Evolutionary conservation across 352 stramenopile genomes (phyloP), one percentile per base, ranked within the genome.

Genomic region (Globisporangium okanoganense): DNA sequence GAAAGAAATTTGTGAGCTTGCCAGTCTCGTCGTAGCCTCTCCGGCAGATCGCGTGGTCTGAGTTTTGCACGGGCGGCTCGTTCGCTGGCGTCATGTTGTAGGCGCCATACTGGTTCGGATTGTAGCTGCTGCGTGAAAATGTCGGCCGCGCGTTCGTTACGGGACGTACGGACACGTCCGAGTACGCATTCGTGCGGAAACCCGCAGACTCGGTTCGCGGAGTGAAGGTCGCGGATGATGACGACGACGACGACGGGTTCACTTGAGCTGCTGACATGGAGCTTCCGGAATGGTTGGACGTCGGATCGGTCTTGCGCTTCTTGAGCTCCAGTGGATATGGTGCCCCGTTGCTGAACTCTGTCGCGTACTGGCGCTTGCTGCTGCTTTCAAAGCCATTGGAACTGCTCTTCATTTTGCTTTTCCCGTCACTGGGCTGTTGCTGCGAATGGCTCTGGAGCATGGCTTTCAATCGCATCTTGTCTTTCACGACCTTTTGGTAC

Each of bases 401-500:
- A 16, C 62, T 41, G 22, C 47, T 47, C 9, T 66, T 58, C 45
- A 56, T 41, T 52, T 86, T 84, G 36, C 25, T 56, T 45, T 81
- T 87, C 5, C 40, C 61, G 40, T 43, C 51, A 24, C 53, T 50
- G 48, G 14, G 63, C 53, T 58, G 70, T 56, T 47, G 49, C 54
- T 78, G 69, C 10, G 66, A 14, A 31, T 35, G 40, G 49, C 60
- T 79, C 66, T 78, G 70, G 16, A 92, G 65, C 73, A 90, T 83
- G 12, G 80, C 69, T 66, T 90, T 90, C 41, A 93, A 72, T 16
- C 75, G 77, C 50, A 62, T 69, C 56, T 93, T 93, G 47, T 93
- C 83, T 55, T 88, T 88, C 35, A 93, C 78, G 13, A 79, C 83
- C 58, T 93, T 91, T 56, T 90, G 71, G 56, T 91, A 93, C 75